Evolutionary conservation across 345 rosid species (phyloP), one percentile per base, ranked within the genome.

Genomic region (Noccaea caerulescens): DNA sequence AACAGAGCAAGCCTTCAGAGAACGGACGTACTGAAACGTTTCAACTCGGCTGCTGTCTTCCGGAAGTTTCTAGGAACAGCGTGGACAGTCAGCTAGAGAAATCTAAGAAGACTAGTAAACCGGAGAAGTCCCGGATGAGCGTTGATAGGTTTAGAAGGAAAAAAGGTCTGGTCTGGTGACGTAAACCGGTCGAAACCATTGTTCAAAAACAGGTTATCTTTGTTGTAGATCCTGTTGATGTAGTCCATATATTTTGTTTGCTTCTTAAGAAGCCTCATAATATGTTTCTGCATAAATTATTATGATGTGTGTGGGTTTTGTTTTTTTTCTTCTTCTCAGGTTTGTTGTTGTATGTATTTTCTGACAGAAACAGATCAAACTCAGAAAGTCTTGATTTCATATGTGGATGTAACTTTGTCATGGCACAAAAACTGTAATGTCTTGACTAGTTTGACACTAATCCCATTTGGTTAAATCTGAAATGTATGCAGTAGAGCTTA

Each of bases 81-180:
- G 86, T 94, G 77, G 99, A 94, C 65, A 94, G 99, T 68, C 86
- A 95, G 71, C 90, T 94, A 16, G 96, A 87, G 81, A 89, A 89
- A 79, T 85, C 94, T 52, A 93, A 93, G 87, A 93, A 83, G 81
- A 79, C 87, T 36, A 81, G 68, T 74, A 89, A 87, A 80, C 96
- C 88, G 1, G 97, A 94, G 76, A 91, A 89, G 81, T 94, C 99
- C 7, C 84, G 97, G 61, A 89, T 94, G 97, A 91, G 95, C 81
- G 75, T 90, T 37, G 99, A 93, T 83, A 90, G 85, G 41, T 81
- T 91, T 60, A 94, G 87, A 79, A 84, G 91, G 78, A 91, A 87
- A 72, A 85, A 80, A 75, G 87, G 91, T 60, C 65, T 85, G 77
- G 87, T 79, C 25, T 88, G 97, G 98, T 93, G 89, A 93, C 69